Base-by-base conservation (phyloP, 176 grass and related monocot species). In the Oryza punctata region DNA sequence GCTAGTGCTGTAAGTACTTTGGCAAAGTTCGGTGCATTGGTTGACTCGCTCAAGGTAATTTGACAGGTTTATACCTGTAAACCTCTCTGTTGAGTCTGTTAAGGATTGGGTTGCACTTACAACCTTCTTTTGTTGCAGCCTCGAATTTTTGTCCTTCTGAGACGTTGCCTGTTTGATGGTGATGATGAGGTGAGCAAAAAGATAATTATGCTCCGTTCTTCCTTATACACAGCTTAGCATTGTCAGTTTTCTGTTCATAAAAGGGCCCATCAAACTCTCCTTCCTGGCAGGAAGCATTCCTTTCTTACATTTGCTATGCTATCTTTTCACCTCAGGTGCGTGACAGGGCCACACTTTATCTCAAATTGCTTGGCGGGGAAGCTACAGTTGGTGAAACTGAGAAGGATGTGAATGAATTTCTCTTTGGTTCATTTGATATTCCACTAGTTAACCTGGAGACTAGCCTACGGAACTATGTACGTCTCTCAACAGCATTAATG, bases 1-100 rank as follows among this genome's bases (percentile, higher is more conserved):
- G 96, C 96, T 81, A 88, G 87, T 89, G 96, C 96, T 52, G 96
- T 99, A 49, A 99, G 93, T 85, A 99, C 96, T 8, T 86, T 99
- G 93, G 91, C 91, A 28, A 99, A 99, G 81, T 99, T 99, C 64
- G 96, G 93, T 7, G 93, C 96, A 12, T 86, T 94, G 88, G 87
- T 99, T 81, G 93, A 99, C 45, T 87, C 96, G 65, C 83, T 99
- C 32, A 99, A 99, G 96, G 96, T 99, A 92, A 23, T 80, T 67
- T 9, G 15, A 12, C 65, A 81, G 18, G 66, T 64, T 16, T 41
- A 26, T 50, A 75, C 78, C 3, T 76, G 4, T 50, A 49, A 16
- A 12, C 29, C 50, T 35, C 27, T 65, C n/a, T 57, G 15, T 38
- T 7, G 32, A 3, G 37, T 50, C 12, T 26, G 0, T 67, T 28